Base-by-base conservation (phyloP, 108 stramenopile genomes). In the Nitzschia palea region DNA sequence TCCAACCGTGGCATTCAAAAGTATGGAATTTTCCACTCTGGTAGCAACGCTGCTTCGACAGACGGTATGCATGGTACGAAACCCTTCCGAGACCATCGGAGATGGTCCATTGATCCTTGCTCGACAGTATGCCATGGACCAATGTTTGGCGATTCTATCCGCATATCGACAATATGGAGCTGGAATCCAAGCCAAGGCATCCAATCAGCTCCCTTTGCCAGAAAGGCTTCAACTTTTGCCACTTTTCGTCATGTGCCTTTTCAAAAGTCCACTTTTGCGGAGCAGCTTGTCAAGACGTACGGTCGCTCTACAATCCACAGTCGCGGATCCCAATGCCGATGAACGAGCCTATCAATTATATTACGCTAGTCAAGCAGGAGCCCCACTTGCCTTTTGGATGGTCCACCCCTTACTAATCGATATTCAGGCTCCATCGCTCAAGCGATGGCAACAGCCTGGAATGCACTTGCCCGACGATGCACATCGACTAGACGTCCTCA, bases 161-260 rank as follows among this genome's bases (percentile, higher is more conserved):
- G 76, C 70, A 45, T 96, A 97, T 76, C 85, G 96, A 27, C 73
- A 59, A 47, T 55, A 1, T 44, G 42, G 28, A 2, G 22, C 10
- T 40, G 28, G 15, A 2, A 17, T n/a, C 37, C 32, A 37, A 56
- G 26, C 34, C 48, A 33, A 27, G 22, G 29, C 22, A 31, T 18
- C 44, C 18, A 22, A 12, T 47, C 96, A 97, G 68, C 84, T 98
- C 31, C 75, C 96, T 29, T 84, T 97, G 14, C 97, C 98, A 17
- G 94, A 94, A 68, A 70, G 86, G 18, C 76, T 97, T 43, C 79
- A 93, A 67, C 71, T 94, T 44, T 83, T 96, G 29, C 98, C 98
- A 20, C 62, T 96, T 22, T 91, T 89, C 67, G 82, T 85, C 67
- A 78, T 96, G 67, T 68, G 82, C 60, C 55, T 89, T 28, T 26